These are phyloP conservation scores for Thamnidium elegans DNA, from an alignment of 192 early-diverging fungal species.

Conservation along the genomic window DNA sequence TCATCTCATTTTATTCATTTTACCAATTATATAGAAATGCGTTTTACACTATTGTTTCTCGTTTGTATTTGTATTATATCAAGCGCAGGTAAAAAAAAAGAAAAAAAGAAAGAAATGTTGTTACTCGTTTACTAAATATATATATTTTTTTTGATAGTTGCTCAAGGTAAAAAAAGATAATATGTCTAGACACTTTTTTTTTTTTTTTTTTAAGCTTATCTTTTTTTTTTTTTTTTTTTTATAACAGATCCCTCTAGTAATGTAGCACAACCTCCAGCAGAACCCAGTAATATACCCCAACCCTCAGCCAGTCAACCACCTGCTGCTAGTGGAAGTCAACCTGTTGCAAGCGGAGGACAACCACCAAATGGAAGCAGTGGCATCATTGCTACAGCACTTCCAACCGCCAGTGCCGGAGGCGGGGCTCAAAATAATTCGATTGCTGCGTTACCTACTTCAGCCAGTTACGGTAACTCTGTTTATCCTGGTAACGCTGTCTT, in stretches of 20 bases:
- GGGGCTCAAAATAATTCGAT: slow-evolving; percentile 7
- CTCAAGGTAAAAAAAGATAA: slow-evolving; percentile 9
- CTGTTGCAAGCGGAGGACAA: neutral
- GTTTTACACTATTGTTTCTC: slow-evolving; percentile 2
- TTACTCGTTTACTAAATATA: slow-evolving; percentile 1
- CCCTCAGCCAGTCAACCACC: neutral
- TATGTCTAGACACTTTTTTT: neutral
- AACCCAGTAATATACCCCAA: too few species aligned
- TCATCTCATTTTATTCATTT: neutral
- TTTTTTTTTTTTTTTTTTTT: neutral
- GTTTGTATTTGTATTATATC: slow-evolving; percentile 1
- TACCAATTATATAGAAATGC: neutral
- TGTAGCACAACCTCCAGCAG: too few species aligned
- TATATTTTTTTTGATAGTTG: slow-evolving; percentile 10
- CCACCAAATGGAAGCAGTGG: neutral
- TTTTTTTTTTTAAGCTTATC: neutral
- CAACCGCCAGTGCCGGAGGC: neutral
- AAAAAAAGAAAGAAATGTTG: neutral
- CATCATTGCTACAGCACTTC: neutral
- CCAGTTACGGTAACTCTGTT: slow-evolving; percentile 24
- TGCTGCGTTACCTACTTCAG: slow-evolving; percentile 28
- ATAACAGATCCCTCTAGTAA: too few species aligned
- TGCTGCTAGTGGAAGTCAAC: neutral
- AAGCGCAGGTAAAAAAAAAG: neutral
- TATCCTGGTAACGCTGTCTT: slow-evolving; percentile 25